Conservation (phyloP, 345 rosid species). For the Sonneratia caseolaris region DNA sequence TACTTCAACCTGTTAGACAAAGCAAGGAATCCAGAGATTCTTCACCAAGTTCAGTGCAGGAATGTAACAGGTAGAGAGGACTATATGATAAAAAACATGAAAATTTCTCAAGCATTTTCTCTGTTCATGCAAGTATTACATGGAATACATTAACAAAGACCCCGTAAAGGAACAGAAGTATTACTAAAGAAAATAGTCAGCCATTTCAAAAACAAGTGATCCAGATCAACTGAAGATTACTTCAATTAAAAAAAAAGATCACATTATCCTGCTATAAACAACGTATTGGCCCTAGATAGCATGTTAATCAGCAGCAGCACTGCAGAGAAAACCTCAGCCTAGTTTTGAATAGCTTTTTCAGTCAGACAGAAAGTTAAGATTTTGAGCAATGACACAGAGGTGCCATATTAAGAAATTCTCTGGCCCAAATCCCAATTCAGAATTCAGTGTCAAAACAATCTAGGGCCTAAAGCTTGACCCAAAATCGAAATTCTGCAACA, state of each 20-base stretch:
- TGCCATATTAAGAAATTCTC: background rate
- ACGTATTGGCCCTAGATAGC: background rate
- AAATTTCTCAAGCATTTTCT: no score
- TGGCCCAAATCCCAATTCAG: background rate
- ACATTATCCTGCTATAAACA: background rate
- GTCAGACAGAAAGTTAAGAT: background rate
- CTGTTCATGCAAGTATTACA: background rate
- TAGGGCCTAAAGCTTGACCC: background rate
- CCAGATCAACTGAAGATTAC: background rate
- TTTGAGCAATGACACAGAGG: background rate
- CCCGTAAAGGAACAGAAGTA: background rate
- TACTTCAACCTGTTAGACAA: conserved; percentile 53
- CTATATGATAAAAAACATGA: no score
- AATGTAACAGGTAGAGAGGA: background rate
- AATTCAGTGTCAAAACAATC: background rate
- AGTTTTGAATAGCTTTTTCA: background rate
- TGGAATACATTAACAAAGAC: background rate
- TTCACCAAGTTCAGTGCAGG: background rate
- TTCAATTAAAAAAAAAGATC: background rate
- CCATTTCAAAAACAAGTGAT: background rate
- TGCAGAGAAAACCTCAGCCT: background rate
- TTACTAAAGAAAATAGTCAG: background rate
- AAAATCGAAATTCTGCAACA: background rate
- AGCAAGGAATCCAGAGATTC: background rate
- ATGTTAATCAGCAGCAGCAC: background rate